Evolutionary conservation across 495 filamentous ascomycete genomes (phyloP).

Genomic region (Xylaria intraflava): DNA sequence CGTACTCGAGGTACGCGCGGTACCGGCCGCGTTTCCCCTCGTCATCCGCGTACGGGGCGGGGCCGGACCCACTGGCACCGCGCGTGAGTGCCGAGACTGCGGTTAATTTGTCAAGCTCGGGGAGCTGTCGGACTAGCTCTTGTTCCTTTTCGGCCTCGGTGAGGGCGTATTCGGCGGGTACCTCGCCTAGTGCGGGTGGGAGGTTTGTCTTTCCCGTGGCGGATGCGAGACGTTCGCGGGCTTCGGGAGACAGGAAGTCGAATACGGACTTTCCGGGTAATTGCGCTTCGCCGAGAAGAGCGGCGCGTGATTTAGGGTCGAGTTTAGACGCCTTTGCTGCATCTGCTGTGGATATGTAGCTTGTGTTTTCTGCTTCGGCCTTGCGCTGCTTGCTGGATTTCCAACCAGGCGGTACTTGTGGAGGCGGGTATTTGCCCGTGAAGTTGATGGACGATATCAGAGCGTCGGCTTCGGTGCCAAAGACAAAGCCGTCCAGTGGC

Average conservation of each 20-base stretch:
- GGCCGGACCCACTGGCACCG: constrained; percentile 64
- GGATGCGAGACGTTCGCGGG: constrained; percentile 68
- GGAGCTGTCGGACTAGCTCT: constrained; percentile 56
- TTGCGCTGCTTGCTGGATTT: constrained; percentile 54
- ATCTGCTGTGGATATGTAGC: constrained; percentile 64
- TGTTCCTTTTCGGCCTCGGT: constrained; percentile 52
- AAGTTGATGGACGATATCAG: constrained; percentile 47
- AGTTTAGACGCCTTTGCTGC: constrained; percentile 69
- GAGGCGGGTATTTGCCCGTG: constrained; percentile 64
- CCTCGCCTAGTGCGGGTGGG: constrained; percentile 69
- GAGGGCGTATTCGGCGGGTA: constrained; percentile 55
- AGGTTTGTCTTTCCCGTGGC: constrained; percentile 71
- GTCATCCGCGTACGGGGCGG: constrained; percentile 84
- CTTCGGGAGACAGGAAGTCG: constrained; percentile 79
- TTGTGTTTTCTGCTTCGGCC: constrained; percentile 25
- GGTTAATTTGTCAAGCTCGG: constrained; percentile 63
- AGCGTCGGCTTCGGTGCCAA: constrained; percentile 51
- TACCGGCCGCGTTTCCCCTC: constrained; percentile 72
- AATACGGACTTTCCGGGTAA: constrained; percentile 93
- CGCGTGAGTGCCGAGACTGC: constrained; percentile 71
- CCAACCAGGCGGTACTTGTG: constrained; percentile 72
- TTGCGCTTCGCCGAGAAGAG: constrained; percentile 72
- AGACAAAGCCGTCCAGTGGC: constrained; percentile 78
- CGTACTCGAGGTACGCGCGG: constrained; percentile 68
- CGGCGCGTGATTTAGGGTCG: constrained; percentile 72